phyloP scores from a whole-genome alignment of 345 rosid species.

The Kernera saxatilis region DNA sequence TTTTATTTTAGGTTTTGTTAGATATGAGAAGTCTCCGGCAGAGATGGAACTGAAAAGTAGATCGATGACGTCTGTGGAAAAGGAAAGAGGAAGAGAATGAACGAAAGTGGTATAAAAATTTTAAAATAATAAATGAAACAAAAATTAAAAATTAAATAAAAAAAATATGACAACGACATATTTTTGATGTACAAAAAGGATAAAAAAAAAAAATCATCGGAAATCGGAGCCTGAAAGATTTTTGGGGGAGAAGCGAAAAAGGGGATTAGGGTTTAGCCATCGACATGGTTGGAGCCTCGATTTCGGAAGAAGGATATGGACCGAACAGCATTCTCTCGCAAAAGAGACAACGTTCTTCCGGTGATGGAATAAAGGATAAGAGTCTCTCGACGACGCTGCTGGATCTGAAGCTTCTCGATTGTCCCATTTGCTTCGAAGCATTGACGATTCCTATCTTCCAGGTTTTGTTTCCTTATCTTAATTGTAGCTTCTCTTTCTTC shows the following conservation, averaged over 20 bases:
- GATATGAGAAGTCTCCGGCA: constrained; percentile 10
- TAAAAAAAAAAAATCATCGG: too few relatives aligned
- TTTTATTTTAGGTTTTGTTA: too few relatives aligned
- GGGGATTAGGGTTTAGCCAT: too few relatives aligned
- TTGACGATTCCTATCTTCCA: background rate
- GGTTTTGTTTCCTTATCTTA: background rate
- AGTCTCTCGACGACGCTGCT: background rate
- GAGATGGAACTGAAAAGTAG: too few relatives aligned
- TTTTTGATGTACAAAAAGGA: too few relatives aligned
- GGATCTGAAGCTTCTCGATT: background rate
- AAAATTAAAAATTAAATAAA: too few relatives aligned
- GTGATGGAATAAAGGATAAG: background rate
- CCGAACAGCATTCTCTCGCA: background rate
- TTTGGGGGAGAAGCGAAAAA: too few relatives aligned
- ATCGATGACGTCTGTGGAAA: constrained; percentile 23
- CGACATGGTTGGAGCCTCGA: too few relatives aligned
- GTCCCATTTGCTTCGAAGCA: background rate
- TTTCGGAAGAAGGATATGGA: too few relatives aligned
- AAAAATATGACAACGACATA: too few relatives aligned
- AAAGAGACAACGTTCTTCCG: background rate
- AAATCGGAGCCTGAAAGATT: too few relatives aligned
- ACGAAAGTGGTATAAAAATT: constrained; percentile 10
- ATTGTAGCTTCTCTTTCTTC: background rate
- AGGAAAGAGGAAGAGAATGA: background rate
- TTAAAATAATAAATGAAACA: too few relatives aligned